Evolutionary conservation across 805 yeast species (phyloP), one percentile per base, ranked within the genome.

Genomic region (Schwanniomyces yamadae): DNA sequence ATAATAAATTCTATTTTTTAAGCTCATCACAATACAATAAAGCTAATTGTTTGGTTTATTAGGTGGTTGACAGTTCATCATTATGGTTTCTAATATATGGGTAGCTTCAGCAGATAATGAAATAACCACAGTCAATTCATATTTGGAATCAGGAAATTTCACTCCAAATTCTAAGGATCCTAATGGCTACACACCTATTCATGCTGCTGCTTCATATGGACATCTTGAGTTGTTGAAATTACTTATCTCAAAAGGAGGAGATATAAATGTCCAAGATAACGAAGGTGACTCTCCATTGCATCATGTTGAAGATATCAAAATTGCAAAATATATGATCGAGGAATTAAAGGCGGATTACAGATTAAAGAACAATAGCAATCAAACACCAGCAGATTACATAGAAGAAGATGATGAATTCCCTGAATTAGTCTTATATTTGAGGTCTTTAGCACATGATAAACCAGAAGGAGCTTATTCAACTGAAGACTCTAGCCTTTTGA

Each of bases 201-300:
- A 93, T 58, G 99, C 99, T 0, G 98, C 99, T 1, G 95, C 95
- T 2, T 84, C 97, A 1, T 93, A 93, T 59, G 91, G 91, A 6
- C 90, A 91, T 55, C 49, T 63, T 2, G 89, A 83, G 7, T 65
- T 93, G 25, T 64, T 93, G 24, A 57, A 63, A 38, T 75, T 73
- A 44, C 66, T 88, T 30, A 57, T 84, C 4, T 48, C 48, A 4
- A 48, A 61, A 13, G 85, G 85, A 6, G 98, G 96, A 5, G 82
- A 93, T 53, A 75, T 89, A 16, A 89, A 93, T 56, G 66, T 90
- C 21, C 79, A 71, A 40, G 99, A 93, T 49, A 63, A 63, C 15
- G 99, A 95, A 46, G 97, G 98, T 2, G 99, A 93, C 51, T 84
- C 98, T 0, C 97, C 99, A 1, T 67, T 93, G 42, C 98, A 91